Base-by-base conservation (phyloP, 2,329 filamentous ascomycete species). In the Shiraia bambusicola region DNA sequence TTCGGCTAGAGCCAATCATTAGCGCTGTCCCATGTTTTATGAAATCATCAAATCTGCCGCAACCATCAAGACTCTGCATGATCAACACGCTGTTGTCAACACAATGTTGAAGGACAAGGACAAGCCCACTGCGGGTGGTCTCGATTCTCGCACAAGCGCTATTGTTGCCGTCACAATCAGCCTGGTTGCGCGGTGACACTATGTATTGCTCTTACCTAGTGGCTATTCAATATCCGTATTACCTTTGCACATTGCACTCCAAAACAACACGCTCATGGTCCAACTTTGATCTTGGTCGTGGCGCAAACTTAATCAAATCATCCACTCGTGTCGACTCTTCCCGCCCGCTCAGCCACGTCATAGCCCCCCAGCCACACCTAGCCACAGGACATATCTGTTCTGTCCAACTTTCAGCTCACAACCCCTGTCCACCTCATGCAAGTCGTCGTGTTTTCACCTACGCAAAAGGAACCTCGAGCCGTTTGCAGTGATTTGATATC, bases 381-480 rank as follows among this genome's bases (percentile, higher is more conserved):
- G 13, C 25, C 32, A 15, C 24, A 30, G 12, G 30, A 34, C 31
- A 14, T 34, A 28, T 29, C 15, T 27, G 6, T 7, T 9, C 26
- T 28, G 16, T 10, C 11, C 13, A 15, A 19, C 17, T 10, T 38
- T 40, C 38, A 40, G 38, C 38, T 40, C 13, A 17, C 26, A 29
- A 15, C 31, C 38, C 38, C 28, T 40, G 26, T 34, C n/a, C 14
- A 16, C 17, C 15, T 8, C 26, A 40, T 40, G 38, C 31, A 40
- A 9, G 38, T 38, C 14, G 28, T 31, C 27, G 35, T 38, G 35
- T 12, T 12, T 22, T 5, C 13, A 4, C 27, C 13, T 5, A n/a
- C 11, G n/a, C n/a, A n/a, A n/a, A 13, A 34, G 15, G 24, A n/a
- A n/a, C n/a, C n/a, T 6, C 16, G 11, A 3, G 9, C 9, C 24